These are phyloP conservation scores for Barbarea vulgaris DNA, from an alignment of 345 rosid genomes.

Conservation along the genomic window DNA sequence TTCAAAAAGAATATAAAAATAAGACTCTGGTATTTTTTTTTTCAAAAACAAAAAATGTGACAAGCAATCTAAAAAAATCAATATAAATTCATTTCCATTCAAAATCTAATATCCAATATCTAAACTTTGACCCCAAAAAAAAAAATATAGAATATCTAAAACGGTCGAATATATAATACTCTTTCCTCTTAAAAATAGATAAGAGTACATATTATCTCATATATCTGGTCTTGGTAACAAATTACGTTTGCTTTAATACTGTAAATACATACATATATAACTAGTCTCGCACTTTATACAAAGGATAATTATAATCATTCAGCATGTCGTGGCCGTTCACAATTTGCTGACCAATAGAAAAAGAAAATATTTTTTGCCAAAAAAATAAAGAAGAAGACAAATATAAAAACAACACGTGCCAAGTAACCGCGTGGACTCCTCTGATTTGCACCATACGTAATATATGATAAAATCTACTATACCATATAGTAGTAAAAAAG, in stretches of 20 bases:
- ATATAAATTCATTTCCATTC: background rate
- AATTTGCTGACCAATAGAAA: background rate
- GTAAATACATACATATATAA: background rate
- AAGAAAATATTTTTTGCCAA: background rate
- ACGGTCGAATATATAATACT: too few species aligned
- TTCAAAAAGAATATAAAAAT: background rate
- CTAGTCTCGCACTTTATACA: background rate
- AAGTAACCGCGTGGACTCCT: conserved; percentile 4
- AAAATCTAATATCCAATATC: too few species aligned
- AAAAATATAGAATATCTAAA: too few species aligned
- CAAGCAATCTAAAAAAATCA: background rate
- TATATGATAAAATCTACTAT: background rate
- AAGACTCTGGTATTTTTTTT: background rate
- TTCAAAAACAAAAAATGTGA: background rate
- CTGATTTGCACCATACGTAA: background rate
- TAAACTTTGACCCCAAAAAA: too few species aligned
- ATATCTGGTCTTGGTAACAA: background rate
- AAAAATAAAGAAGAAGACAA: too few species aligned
- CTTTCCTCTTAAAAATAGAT: background rate
- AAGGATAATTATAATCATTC: background rate
- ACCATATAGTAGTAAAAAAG: background rate
- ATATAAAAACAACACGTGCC: background rate
- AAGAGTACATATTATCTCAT: too few species aligned
- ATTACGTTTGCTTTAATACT: background rate
- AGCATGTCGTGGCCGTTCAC: background rate